Base-by-base conservation (phyloP, 2,329 filamentous ascomycete genomes). In the Cladosporium oxysporum region DNA sequence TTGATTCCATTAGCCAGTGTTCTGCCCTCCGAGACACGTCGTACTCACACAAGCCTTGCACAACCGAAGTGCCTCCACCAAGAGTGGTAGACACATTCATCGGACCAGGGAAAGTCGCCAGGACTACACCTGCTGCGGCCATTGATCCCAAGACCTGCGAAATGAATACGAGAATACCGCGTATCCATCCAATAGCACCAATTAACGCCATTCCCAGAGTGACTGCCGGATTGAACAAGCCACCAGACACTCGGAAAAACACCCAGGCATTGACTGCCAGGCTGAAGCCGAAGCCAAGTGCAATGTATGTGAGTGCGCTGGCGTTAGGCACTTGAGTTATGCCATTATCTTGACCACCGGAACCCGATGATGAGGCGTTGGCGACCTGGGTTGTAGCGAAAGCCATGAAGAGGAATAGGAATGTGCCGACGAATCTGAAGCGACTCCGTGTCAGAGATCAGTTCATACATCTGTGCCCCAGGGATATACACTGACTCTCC, bases 181-280 rank as follows among this genome's bases (percentile, higher is more conserved):
- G 79, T 44, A 77, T 31, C 80, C 80, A 83, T 33, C 74, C 73
- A n/a, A 83, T 71, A 7, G 80, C 81, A 60, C 82, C 82, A 61
- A 83, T 78, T 58, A 84, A 69, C 33, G 76, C 78, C 72, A 84
- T 74, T n/a, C 79, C 82, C 26, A 84, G 71, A 0, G 81, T 82
- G 29, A 84, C 82, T 74, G 75, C 76, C 8, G 75, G 75, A 55
- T 77, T 77, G 72, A 77, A 77, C 18, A 77, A 69, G n/a, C 75
- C 76, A 58, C 79, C 79, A 52, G 72, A 77, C 71, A 81, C 80
- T 1, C 79, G 73, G 71, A 80, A 80, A 71, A 81, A 81, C 21
- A 81, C 77, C 79, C 79, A 81, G 11, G 76, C 79, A 70, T 80
- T 80, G 63, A 81, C 79, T 8, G 79, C 77, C 58, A 81, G 71